Evolutionary conservation across 768 basidiomycete species (phyloP), one percentile per base, ranked within the genome.

Genomic region (Hortiboletus campestris): DNA sequence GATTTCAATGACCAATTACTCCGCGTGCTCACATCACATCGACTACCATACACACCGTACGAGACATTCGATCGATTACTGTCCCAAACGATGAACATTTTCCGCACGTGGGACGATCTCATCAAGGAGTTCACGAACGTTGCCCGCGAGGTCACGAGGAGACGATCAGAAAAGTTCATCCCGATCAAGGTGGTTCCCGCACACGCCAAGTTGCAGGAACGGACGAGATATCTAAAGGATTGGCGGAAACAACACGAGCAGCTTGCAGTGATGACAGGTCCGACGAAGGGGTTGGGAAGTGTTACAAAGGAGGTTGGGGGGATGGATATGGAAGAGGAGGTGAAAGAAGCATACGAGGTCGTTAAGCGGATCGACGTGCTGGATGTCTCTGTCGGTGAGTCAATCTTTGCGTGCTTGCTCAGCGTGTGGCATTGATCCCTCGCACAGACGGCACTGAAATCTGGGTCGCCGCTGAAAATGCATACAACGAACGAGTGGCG

Each of bases 191-290:
- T 99, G 43, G 78, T 81, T 13, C 85, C 93, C 10, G 95, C 92
- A 2, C 97, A 98, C 63, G 87, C 86, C 32, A 94, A 94, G 73
- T 75, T 98, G 44, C 91, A 94, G 72, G 94, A 97, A 67, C 78
- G 95, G 41, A 82, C 85, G 56, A 75, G 88, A 12, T 98, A 98
- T 72, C 72, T 98, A 25, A 77, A 89, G 53, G 91, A 91, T 43
- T 98, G 96, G 88, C 78, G 95, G 66, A 94, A 97, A 70, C 94
- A 97, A 69, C 97, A 99, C 65, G 93, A 98, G 68, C 96, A 99
- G 75, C 77, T 99, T 22, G 91, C 92, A 6, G 89, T 95, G 40
- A 98, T 98, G 94, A 98, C 96, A 1, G 91, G 89, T 2, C 95
- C 94, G 25, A 94, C 92, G 36, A 91, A 90, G 65, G 94, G 93